Percentiles rank a stretch among this genome's conserved stretches.
Evolutionary conservation across 2,329 filamentous ascomycete genomes (phyloP).

Genomic region (Achaetomium macrosporum): DNA sequence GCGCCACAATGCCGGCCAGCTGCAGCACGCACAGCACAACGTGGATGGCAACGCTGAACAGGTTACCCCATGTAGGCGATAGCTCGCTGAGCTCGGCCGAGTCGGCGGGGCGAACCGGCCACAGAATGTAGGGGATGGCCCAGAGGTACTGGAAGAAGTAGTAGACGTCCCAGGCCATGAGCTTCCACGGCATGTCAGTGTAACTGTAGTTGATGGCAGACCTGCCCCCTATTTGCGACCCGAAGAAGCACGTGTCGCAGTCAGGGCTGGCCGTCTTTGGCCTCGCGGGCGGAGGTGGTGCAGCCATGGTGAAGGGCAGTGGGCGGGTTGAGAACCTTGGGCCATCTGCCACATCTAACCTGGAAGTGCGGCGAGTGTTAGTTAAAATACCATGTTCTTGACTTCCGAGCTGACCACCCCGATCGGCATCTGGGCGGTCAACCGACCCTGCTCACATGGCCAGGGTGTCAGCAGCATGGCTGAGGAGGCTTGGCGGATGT

Average conservation of each 20-base stretch:
- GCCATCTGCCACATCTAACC: too few species aligned
- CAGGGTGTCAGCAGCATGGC: constrained; percentile 6
- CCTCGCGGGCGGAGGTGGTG: neutral
- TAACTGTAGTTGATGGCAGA: constrained; percentile 57
- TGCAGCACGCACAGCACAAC: constrained; percentile 54
- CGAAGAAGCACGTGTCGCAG: constrained; percentile 45
- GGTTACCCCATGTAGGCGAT: constrained; percentile 50
- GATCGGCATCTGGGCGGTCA: too few species aligned
- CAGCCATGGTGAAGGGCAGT: constrained; percentile 1
- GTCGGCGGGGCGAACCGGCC: constrained; percentile 48
- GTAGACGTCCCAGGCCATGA: constrained; percentile 48
- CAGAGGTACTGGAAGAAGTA: constrained; percentile 50
- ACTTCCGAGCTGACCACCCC: too few species aligned
- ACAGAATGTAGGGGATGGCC: constrained; percentile 56
- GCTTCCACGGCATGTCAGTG: constrained; percentile 48
- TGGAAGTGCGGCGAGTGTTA: too few species aligned
- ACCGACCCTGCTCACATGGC: constrained; percentile 7
- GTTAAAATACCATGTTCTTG: too few species aligned
- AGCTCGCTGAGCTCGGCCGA: constrained; percentile 59
- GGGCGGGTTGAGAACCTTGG: too few species aligned
- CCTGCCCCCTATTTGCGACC: constrained; percentile 52
- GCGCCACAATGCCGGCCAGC: constrained; percentile 50
- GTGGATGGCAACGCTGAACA: constrained; percentile 54
- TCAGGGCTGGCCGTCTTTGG: neutral
- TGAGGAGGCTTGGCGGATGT: constrained; percentile 8